Conservation (phyloP, 2,329 filamentous ascomycete genomes). For the Neofusicoccum parvum region DNA sequence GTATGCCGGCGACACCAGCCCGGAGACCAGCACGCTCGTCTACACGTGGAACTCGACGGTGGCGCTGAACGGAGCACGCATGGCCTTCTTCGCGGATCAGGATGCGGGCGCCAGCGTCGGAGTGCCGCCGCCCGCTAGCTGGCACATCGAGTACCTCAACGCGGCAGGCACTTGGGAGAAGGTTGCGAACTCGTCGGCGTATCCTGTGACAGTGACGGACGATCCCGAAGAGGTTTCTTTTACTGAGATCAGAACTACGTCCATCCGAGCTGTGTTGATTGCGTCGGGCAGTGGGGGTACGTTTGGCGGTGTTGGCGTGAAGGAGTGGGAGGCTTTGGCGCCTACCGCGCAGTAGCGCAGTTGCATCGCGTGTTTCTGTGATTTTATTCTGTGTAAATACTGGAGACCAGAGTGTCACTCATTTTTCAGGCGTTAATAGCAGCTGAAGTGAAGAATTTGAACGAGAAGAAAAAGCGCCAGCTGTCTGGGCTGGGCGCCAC, state of each 20-base stretch:
- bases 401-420: no score
- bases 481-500: no score
- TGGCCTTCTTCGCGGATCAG: slow-evolving; percentile 26
- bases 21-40: slow-evolving; percentile 33
- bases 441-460: no score
- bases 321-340: slow-evolving; percentile 25
- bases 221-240: slow-evolving; percentile 34
- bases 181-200: slow-evolving; percentile 26
- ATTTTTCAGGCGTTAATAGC: no score
- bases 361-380: no score
- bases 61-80: slow-evolving; percentile 27
- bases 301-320: slow-evolving; percentile 23
- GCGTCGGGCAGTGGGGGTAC: slow-evolving; percentile 20
- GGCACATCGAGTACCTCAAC: slow-evolving; percentile 24
- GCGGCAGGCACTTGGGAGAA: slow-evolving; percentile 23
- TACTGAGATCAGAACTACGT: slow-evolving; percentile 12
- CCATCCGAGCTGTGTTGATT: slow-evolving; percentile 19
- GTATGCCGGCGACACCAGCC: slow-evolving; percentile 36
- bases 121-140: slow-evolving; percentile 24
- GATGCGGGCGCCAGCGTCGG: slow-evolving; percentile 22
- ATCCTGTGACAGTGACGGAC: slow-evolving; percentile 31
- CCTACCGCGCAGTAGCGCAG: slow-evolving; percentile 11
- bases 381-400: no score
- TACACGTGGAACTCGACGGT: slow-evolving; percentile 36
- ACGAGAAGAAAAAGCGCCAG: no score